Base-by-base conservation (phyloP, 148 eudicot species). In the Arbutus unedo region DNA sequence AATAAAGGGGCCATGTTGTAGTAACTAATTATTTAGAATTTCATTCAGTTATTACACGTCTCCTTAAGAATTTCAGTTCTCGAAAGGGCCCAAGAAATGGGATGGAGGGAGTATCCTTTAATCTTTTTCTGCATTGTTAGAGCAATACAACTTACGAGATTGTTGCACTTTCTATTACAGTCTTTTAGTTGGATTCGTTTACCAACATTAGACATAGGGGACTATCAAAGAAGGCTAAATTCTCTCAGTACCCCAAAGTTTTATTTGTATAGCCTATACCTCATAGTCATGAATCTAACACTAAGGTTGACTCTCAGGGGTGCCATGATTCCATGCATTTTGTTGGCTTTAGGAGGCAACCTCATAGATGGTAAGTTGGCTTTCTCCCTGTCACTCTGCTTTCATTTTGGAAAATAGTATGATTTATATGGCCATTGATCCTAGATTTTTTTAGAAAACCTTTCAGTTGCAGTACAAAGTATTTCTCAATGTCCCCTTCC, bases 261-360 rank as follows among this genome's bases (percentile, higher is more conserved):
- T 64, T 23, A 41, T 64, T 23, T 31, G 38, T 31, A 31, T 31
- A 31, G 38, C 1, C 41, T 64, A 9, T 23, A 9, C 70, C 41
- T 64, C 41, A 64, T 64, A 64, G 9, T 64, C 15, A 10, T 64
- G 15, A 64, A 3, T 79, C 77, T 73, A 80, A 55, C n/a, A 11
- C 3, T 67, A 15, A 62, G 49, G 57, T 74, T 74, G 50, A 23
- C 47, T 83, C 51, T 86, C 93, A 94, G 99, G 91, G 97, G 89
- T 71, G 99, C 99, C 68, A 96, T 96, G 99, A 96, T 96, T 85
- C 99, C 99, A 49, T 96, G 97, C 90, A 94, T 96, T 83, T 90
- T 96, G 89, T 82, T 96, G 93, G 99, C 99, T 56, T 76, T 96
- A 74, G 99, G 99, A 74, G 99, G 99, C 87, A 96, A 96, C 87